A percentile compares a stretch with the other conserved stretches of the same genome.
phyloP scores from a whole-genome alignment of 768 basidiomycete genomes.

The Termitomyces sp. region DNA sequence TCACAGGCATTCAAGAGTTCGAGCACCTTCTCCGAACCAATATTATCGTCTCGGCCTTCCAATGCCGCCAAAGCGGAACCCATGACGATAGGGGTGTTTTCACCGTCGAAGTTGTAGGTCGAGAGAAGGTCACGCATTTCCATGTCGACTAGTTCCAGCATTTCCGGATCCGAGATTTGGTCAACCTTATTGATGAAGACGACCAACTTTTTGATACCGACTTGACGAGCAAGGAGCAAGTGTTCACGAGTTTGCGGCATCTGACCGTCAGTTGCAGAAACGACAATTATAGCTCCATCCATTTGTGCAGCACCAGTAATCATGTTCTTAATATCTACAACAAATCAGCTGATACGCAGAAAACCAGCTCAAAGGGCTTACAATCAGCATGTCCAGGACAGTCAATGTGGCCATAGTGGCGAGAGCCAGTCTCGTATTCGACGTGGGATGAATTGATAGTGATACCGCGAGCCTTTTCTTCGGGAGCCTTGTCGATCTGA shows the following conservation, averaged over 20 bases:
- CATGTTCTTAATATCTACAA: constrained; percentile 93
- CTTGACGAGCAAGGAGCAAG: constrained; percentile 93
- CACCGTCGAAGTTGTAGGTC: constrained; percentile 94
- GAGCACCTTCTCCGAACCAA: constrained; percentile 74
- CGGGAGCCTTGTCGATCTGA: constrained; percentile 98
- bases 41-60: constrained; percentile 75
- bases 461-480: constrained; percentile 99
- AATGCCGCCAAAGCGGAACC: constrained; percentile 95
- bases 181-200: constrained; percentile 99
- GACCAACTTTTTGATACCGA: constrained; percentile 94
- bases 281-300: constrained; percentile 94
- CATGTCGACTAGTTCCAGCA: constrained; percentile 99
- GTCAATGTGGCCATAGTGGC: constrained; percentile 98
- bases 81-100: constrained; percentile 96
- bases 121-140: constrained; percentile 96
- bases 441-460: constrained; percentile 99
- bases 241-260: constrained; percentile 99
- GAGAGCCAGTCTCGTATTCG: constrained; percentile 87
- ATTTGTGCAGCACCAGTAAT: constrained; percentile 98
- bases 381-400: constrained; percentile 97
- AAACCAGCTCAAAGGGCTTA: constrained; percentile 28
- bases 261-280: constrained; percentile 97
- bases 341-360: neutral
- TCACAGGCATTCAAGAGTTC: constrained; percentile 87
- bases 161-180: constrained; percentile 92